Base-by-base conservation (phyloP, 2,329 filamentous ascomycete genomes). In the Teratosphaeria destructans region DNA sequence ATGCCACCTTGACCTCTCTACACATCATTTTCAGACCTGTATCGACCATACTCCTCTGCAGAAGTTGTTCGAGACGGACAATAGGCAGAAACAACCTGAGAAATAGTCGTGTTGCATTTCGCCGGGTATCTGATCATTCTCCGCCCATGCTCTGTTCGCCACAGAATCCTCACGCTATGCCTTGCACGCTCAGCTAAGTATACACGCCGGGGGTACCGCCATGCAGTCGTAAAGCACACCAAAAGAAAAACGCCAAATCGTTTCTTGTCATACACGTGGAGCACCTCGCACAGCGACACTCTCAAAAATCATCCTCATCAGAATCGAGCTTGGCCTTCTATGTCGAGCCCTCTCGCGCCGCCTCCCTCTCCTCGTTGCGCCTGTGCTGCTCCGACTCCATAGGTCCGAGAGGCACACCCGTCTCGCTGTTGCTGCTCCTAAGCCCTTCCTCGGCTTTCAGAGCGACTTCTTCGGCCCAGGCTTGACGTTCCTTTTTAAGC, bases 401-500 rank as follows among this genome's bases (percentile, higher is more conserved):
- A 23, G 19, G 43, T 49, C n/a, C 43, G 19, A 49, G 43, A 49
- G 43, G 43, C 5, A 49, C 43, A 23, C 43, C n/a, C 7, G 43
- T 19, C 43, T 49, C 43, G n/a, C 43, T 49, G 43, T 23, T 23
- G 19, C 43, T 49, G 43, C 43, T 49, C 11, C 43, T n/a, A 1
- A 49, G 10, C 32, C 55, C 55, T 37, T 56, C 55, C 55, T 56
- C 55, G 26, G 39, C 49, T 35, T 62, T 71, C 56, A 66, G 62
- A 10, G 65, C 65, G 57, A 71, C 62, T 62, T 74, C 71, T 54
- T 70, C 68, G 3, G 65, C 65, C 74, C 74, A 76, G 2, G 66
- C 65, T 49, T 62, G 63, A 55, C 69, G 63, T 64, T 76, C 74
- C 29, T 70, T 60, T 58, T 62, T 68, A 52, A 75, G 60, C 59